Evolutionary conservation across 208 protist species (phyloP).

Genomic region (Kentomonas sorsogonicus): DNA sequence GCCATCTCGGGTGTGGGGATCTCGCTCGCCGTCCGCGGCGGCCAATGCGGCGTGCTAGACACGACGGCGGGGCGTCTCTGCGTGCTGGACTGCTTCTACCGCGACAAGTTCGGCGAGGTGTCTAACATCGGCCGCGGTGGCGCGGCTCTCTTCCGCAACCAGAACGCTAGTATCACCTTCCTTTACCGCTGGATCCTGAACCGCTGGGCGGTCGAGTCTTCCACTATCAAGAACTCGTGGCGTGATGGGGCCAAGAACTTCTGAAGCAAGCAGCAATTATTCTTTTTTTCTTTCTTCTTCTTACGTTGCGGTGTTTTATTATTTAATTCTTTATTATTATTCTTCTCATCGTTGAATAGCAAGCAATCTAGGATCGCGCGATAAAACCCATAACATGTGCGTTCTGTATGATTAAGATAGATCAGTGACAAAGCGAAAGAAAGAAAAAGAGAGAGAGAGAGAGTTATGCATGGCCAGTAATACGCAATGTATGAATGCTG

Average conservation of each 20-base stretch:
- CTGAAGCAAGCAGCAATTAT: too few relatives aligned
- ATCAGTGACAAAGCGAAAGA: too few relatives aligned
- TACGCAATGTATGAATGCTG: too few relatives aligned
- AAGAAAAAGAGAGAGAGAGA: too few relatives aligned
- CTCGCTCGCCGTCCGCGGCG: slow-evolving; percentile 28
- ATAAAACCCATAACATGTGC: background rate
- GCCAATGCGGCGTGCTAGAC: slow-evolving; percentile 34
- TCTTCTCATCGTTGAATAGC: too few relatives aligned
- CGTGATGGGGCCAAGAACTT: too few relatives aligned
- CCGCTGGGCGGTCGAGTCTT: slow-evolving; percentile 14
- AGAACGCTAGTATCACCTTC: background rate
- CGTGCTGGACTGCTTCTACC: slow-evolving; percentile 34
- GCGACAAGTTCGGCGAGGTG: slow-evolving; percentile 53
- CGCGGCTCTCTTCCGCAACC: slow-evolving; percentile 19
- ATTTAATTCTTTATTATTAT: background rate
- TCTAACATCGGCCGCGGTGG: slow-evolving; percentile 20
- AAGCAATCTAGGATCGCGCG: background rate
- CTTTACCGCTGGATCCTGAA: background rate
- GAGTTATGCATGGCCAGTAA: too few relatives aligned
- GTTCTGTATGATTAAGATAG: too few relatives aligned
- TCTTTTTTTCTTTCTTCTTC: background rate
- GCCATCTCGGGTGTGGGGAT: slow-evolving; percentile 58
- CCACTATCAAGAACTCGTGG: background rate
- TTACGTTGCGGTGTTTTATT: background rate
- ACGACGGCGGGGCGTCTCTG: slow-evolving; percentile 25